A percentile compares a stretch with the other conserved stretches of the same genome.
phyloP scores from a whole-genome alignment of 192 early-diverging fungal genomes.

The Phycomyces nitens region DNA sequence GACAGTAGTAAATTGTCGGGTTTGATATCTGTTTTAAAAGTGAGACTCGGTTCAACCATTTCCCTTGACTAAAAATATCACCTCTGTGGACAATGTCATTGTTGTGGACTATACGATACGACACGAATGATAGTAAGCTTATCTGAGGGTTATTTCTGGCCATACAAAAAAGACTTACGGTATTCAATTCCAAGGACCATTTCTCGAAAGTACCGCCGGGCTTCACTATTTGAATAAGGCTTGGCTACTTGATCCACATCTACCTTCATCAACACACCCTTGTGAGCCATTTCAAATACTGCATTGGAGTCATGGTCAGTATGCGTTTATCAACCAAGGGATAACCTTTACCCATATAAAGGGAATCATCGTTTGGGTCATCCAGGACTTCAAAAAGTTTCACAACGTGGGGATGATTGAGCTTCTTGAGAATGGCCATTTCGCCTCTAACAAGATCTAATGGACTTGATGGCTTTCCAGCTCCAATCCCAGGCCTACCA shows the following conservation, averaged over 20 bases:
- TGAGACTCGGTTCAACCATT: conserved; percentile 3
- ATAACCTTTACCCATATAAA: conserved; percentile 65
- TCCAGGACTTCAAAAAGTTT: conserved; percentile 91
- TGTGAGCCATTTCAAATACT: conserved; percentile 88
- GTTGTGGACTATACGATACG: conserved; percentile 77
- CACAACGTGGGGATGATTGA: conserved; percentile 85
- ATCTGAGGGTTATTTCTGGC: too few species aligned
- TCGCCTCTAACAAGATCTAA: conserved; percentile 85
- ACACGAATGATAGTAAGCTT: too few species aligned
- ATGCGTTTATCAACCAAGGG: neutral
- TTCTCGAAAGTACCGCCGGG: conserved; percentile 75
- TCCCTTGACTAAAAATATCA: conserved; percentile 18
- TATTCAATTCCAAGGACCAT: conserved; percentile 95
- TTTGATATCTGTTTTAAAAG: conserved; percentile 61
- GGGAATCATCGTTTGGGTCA: conserved; percentile 76
- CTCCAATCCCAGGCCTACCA: conserved; percentile 33
- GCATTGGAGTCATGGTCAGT: neutral
- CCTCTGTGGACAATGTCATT: conserved; percentile 89
- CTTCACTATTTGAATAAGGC: conserved; percentile 54
- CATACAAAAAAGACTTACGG: too few species aligned
- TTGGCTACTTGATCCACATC: conserved; percentile 43
- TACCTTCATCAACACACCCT: conserved; percentile 79
- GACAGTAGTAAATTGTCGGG: conserved; percentile 92
- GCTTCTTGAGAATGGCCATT: conserved; percentile 92
- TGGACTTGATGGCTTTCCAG: conserved; percentile 51